Evolutionary conservation across 2,329 filamentous ascomycete genomes (phyloP).

Genomic region (Nemania diffusa): DNA sequence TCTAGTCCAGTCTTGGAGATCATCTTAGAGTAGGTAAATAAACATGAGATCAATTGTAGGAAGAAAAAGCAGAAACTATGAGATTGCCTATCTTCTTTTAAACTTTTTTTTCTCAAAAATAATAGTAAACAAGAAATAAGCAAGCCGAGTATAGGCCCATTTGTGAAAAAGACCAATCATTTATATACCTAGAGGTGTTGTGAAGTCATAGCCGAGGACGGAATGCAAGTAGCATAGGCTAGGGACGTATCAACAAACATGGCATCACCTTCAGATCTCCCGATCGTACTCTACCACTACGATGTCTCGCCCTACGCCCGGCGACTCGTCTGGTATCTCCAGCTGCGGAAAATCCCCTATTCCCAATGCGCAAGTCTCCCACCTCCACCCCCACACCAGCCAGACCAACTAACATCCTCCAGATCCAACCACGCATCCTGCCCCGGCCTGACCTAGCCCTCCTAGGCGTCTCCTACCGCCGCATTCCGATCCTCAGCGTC

Average conservation of each 20-base stretch:
- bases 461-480: constrained; percentile 73
- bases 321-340: constrained; percentile 74
- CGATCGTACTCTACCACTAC: constrained; percentile 75
- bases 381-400: not conserved
- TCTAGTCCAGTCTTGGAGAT: not conserved
- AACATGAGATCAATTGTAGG: no score
- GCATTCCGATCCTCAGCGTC: constrained; percentile 75
- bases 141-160: not conserved
- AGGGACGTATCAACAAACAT: constrained; percentile 17
- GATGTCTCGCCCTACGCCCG: constrained; percentile 71
- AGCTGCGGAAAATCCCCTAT: constrained; percentile 72
- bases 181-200: not conserved
- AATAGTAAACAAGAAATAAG: not conserved
- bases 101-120: not conserved
- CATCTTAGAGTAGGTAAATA: not conserved
- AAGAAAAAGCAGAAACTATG: no score
- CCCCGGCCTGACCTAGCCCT: constrained; percentile 72
- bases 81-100: no score
- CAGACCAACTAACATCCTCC: not conserved
- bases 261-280: constrained; percentile 37
- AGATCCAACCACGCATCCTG: constrained; percentile 73
- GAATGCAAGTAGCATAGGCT: no score
- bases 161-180: not conserved
- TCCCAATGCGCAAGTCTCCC: constrained; percentile 69
- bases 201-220: not conserved